Conservation (phyloP, 164 flowering plant species). For the Kalanchoe fedtschenkoi region DNA sequence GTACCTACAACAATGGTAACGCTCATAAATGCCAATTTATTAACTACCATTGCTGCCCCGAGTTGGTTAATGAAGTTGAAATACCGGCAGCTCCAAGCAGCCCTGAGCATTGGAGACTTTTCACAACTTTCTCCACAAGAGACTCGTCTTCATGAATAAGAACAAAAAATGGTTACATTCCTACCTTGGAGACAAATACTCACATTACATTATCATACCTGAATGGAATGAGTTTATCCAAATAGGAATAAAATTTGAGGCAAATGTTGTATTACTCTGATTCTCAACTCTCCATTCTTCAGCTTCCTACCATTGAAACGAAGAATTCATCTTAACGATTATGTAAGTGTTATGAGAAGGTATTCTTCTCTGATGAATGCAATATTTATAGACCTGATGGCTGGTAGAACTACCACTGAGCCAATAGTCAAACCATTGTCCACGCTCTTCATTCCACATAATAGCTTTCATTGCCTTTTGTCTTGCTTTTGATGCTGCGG, state of each 20-base stretch:
- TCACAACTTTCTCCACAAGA: conserved; percentile 35
- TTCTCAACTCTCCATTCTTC: conserved; percentile 39
- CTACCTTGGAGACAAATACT: neutral
- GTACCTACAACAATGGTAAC: neutral
- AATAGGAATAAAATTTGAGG: conserved; percentile 79
- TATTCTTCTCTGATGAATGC: neutral
- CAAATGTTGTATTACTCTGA: conserved; percentile 56
- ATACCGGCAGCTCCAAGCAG: conserved; percentile 63
- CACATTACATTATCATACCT: conserved; percentile 23
- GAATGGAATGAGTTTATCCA: conserved; percentile 63
- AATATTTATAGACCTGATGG: conserved; percentile 19
- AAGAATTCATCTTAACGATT: neutral
- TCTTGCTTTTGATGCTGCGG: conserved; percentile 46
- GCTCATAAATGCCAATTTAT: neutral
- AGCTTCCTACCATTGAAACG: conserved; percentile 30
- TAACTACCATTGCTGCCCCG: conserved; percentile 84
- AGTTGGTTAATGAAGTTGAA: conserved; percentile 61
- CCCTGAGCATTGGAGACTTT: conserved; percentile 52
- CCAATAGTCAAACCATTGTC: conserved; percentile 98
- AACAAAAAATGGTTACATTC: neutral
- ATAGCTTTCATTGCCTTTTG: conserved; percentile 42
- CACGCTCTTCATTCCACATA: conserved; percentile 64
- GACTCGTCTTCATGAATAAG: conserved; percentile 30
- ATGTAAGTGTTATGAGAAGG: too few species aligned
- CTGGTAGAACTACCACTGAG: conserved; percentile 17